Percentiles rank a stretch among this genome's conserved stretches.
Conservation (phyloP, 192 early-diverging fungal species). For the Coemansia sp. region DNA sequence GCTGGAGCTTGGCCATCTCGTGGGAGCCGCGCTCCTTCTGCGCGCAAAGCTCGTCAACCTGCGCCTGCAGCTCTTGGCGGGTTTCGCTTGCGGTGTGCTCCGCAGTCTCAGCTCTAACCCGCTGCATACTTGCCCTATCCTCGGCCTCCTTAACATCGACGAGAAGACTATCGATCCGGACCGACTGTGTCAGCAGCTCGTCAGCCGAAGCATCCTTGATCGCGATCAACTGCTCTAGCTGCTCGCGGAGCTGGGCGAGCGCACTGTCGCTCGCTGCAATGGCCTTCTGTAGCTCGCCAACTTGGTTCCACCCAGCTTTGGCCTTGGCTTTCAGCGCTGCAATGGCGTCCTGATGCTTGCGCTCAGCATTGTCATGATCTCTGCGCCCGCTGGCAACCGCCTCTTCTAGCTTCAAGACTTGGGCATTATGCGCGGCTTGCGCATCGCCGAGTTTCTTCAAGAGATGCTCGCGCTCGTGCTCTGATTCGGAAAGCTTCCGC, state of each 20-base stretch:
- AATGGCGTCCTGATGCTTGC: neutral
- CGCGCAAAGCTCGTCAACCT: constrained; percentile 1
- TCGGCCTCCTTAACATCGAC: neutral
- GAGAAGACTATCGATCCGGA: neutral
- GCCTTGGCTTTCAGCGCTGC: neutral
- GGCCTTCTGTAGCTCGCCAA: neutral
- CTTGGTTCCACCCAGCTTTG: neutral
- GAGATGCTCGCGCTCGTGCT: neutral
- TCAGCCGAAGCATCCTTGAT: neutral
- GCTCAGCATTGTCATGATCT: neutral
- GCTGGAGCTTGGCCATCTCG: neutral
- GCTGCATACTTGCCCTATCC: neutral
- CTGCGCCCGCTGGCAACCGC: neutral
- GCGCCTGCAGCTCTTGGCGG: neutral
- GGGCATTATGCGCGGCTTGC: neutral
- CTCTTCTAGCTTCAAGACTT: neutral
- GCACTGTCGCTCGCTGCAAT: neutral
- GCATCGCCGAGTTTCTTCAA: constrained; percentile 9
- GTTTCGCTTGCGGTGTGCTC: neutral
- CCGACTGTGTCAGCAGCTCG: neutral
- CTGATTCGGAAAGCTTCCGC: neutral
- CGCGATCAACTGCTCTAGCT: neutral
- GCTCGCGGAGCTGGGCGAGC: neutral
- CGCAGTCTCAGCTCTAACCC: neutral
- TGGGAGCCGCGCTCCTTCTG: neutral